phyloP scores from a whole-genome alignment of 176 grass and related monocot species.

The Oryza glumipatula region DNA sequence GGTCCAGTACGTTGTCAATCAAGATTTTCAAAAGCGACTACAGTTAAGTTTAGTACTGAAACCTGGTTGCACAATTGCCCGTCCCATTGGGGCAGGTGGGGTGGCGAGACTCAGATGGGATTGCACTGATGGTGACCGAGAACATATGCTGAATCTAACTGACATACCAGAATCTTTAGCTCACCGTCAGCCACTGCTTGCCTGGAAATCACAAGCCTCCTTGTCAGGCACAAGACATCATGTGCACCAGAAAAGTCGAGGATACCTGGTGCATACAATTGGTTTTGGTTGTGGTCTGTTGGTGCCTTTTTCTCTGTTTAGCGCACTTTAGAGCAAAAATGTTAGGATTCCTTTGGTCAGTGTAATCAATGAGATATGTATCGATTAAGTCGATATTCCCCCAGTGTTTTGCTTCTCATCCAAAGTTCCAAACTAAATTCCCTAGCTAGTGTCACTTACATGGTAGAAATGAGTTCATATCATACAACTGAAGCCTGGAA shows the following conservation, averaged over 20 bases:
- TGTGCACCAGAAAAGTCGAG: conserved; percentile 21
- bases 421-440: not conserved
- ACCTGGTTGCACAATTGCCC: not conserved
- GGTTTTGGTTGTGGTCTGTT: not conserved
- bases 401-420: not conserved
- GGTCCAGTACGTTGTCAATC: not conserved
- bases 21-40: not conserved
- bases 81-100: conserved; percentile 23
- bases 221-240: not conserved
- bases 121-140: not conserved
- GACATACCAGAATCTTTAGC: conserved; percentile 8
- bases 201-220: conserved; percentile 26
- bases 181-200: not conserved
- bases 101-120: not conserved
- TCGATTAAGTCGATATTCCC: not conserved
- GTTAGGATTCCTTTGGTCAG: not conserved
- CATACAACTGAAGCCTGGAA: conserved; percentile 13
- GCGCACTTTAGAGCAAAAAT: not conserved
- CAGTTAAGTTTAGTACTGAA: conserved; percentile 15
- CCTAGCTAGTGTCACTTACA: not conserved
- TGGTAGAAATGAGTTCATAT: conserved; percentile 19
- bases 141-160: conserved; percentile 9
- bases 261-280: not conserved
- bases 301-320: not conserved
- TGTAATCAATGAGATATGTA: not conserved